A percentile compares a stretch with the other conserved stretches of the same genome.
phyloP scores from a whole-genome alignment of 345 rosid species.

The Trapa bicornis region DNA sequence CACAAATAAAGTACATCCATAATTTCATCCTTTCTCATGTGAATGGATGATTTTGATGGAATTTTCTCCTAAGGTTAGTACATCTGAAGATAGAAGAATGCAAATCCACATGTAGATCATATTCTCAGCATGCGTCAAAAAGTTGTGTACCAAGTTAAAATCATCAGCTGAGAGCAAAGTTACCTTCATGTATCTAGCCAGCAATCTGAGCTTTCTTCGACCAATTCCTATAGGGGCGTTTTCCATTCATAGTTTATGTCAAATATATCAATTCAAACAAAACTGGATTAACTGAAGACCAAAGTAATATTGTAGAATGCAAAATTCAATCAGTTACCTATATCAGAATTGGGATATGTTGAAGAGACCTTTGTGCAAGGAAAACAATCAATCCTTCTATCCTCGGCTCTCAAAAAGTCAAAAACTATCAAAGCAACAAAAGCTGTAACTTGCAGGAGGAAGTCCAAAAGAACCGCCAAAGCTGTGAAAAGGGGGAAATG shows the following conservation, averaged over 20 bases:
- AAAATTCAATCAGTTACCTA: conserved; percentile 34
- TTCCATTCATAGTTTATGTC: conserved; percentile 14
- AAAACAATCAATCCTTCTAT: conserved; percentile 75
- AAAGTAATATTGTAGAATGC: background rate
- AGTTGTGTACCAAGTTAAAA: background rate
- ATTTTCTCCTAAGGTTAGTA: background rate
- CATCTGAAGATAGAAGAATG: background rate
- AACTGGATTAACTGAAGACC: background rate
- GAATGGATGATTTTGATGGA: background rate
- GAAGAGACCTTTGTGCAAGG: conserved; percentile 58
- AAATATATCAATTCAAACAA: conserved; percentile 4
- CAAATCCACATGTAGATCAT: background rate
- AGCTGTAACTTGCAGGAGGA: conserved; percentile 92
- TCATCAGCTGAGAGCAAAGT: background rate
- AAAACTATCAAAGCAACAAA: conserved; percentile 89
- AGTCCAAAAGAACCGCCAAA: conserved; percentile 88
- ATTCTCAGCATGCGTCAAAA: background rate
- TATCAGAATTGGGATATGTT: conserved; percentile 41
- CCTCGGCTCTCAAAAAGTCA: conserved; percentile 70
- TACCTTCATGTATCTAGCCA: conserved; percentile 94
- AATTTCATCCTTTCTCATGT: background rate
- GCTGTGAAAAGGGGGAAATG: conserved; percentile 36
- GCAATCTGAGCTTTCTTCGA: conserved; percentile 52
- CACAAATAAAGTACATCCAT: background rate
- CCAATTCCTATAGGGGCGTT: conserved; percentile 41